Percentiles rank a stretch among this genome's conserved stretches.
Evolutionary conservation across 2,329 filamentous ascomycete species (phyloP).

Genomic region (Cadophora gregata): DNA sequence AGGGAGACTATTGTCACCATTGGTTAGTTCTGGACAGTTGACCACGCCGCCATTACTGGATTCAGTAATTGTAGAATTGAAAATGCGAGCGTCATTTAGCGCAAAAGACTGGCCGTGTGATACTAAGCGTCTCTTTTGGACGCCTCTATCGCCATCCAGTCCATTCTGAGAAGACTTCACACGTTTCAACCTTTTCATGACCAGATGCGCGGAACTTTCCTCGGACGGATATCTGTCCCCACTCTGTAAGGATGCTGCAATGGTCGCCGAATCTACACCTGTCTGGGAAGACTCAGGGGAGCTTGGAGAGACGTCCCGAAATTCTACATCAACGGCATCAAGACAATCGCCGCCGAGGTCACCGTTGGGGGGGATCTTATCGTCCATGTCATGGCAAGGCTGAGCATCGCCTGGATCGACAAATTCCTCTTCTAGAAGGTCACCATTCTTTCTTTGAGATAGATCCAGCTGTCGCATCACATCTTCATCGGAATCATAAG

Average conservation of each 20-base stretch:
- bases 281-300: neutral
- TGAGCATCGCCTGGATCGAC: constrained; percentile 19
- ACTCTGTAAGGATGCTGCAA: neutral
- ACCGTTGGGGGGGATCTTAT: constrained; percentile 21
- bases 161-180: neutral
- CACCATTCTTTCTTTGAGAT: constrained; percentile 37
- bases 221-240: neutral
- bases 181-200: neutral
- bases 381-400: constrained; percentile 25
- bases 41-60: neutral
- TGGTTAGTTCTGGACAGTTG: neutral
- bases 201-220: no score
- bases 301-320: neutral
- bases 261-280: neutral
- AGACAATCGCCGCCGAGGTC: constrained; percentile 24
- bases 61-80: neutral
- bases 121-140: constrained; percentile 6
- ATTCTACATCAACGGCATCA: constrained; percentile 10
- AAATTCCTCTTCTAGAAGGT: constrained; percentile 31
- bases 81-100: no score
- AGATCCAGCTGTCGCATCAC: constrained; percentile 44
- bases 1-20: neutral
- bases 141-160: neutral
- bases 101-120: neutral
- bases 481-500: constrained; percentile 62